Evolutionary conservation across 1,139 yeast species (phyloP).

Genomic region (Pichia sp.): DNA sequence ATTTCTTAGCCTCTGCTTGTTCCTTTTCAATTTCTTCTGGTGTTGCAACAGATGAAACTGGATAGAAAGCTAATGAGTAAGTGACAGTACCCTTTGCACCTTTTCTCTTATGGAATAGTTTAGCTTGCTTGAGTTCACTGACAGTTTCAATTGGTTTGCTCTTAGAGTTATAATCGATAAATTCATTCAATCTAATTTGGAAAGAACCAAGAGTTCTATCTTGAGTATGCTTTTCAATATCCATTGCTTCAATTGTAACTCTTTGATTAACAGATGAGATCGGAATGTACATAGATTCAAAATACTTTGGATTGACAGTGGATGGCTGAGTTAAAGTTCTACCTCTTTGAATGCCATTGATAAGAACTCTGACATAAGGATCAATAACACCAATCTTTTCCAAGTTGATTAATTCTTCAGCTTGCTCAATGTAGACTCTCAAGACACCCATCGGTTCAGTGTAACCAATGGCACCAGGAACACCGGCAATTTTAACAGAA

Average conservation of each 20-base stretch:
- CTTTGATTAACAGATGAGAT: slow-evolving; percentile 77
- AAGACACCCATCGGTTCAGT: slow-evolving; percentile 91
- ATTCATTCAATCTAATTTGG: slow-evolving; percentile 58
- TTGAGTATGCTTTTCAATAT: slow-evolving; percentile 64
- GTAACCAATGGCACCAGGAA: slow-evolving; percentile 67
- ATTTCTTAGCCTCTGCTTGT: slow-evolving; percentile 27
- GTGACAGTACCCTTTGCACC: slow-evolving; percentile 77
- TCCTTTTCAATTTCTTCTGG: slow-evolving; percentile 64
- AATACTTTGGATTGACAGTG: slow-evolving; percentile 76
- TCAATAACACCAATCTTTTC: slow-evolving; percentile 88
- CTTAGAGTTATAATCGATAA: slow-evolving; percentile 60
- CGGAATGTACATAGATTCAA: slow-evolving; percentile 75
- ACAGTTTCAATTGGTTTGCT: slow-evolving; percentile 63
- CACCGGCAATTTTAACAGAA: slow-evolving; percentile 64
- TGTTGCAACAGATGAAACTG: slow-evolving; percentile 68
- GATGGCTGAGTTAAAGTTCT: slow-evolving; percentile 70
- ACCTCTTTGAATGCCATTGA: slow-evolving; percentile 69
- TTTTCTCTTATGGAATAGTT: slow-evolving; percentile 56
- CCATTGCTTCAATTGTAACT: slow-evolving; percentile 85
- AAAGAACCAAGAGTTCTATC: slow-evolving; percentile 86
- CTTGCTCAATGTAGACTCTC: slow-evolving; percentile 65
- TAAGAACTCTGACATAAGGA: slow-evolving; percentile 77
- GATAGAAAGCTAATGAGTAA: slow-evolving; percentile 74
- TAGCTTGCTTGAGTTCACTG: slow-evolving; percentile 49
- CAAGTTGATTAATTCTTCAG: slow-evolving; percentile 69